Conservation (phyloP, 768 basidiomycete species). For the Gloeophyllum trabeum region DNA sequence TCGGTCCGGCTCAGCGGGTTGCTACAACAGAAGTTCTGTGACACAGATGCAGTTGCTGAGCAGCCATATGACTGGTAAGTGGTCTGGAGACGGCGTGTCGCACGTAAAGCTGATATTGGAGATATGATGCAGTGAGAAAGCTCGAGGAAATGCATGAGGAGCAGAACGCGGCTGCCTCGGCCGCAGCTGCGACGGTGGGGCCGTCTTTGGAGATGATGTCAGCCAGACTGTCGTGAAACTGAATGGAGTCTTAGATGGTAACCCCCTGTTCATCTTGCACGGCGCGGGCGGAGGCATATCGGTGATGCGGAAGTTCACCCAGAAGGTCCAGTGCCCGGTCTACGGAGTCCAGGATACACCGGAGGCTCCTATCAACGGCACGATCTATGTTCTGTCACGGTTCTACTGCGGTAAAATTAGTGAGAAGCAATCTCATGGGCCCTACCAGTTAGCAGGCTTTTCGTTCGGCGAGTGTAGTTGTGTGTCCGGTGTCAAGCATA, state of each 20-base stretch:
- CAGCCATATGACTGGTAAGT: constrained; percentile 5
- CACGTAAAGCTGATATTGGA: neutral
- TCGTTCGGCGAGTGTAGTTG: constrained; percentile 3
- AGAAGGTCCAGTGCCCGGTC: constrained; percentile 2
- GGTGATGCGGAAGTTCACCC: constrained; percentile 5
- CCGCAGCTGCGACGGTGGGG: neutral
- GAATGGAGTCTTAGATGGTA: constrained; percentile 1
- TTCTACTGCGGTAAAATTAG: constrained; percentile 5
- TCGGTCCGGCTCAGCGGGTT: constrained; percentile 4
- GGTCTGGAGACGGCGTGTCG: neutral
- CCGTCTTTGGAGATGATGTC: neutral
- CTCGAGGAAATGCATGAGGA: constrained; percentile 1
- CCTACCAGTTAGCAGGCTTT: constrained; percentile 1
- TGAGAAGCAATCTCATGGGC: constrained; percentile 2
- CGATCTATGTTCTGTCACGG: constrained; percentile 1
- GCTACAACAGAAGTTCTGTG: neutral
- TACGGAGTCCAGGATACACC: constrained; percentile 7
- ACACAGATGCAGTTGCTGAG: constrained; percentile 1
- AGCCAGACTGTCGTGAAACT: neutral
- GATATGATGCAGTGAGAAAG: neutral
- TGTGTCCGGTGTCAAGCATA: too few relatives aligned
- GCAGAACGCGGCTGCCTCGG: neutral
- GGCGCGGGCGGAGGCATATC: constrained; percentile 6
- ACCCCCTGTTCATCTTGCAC: constrained; percentile 6
- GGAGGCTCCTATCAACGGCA: constrained; percentile 6